phyloP scores from a whole-genome alignment of 495 filamentous ascomycete genomes.

The Neurospora sp. region DNA sequence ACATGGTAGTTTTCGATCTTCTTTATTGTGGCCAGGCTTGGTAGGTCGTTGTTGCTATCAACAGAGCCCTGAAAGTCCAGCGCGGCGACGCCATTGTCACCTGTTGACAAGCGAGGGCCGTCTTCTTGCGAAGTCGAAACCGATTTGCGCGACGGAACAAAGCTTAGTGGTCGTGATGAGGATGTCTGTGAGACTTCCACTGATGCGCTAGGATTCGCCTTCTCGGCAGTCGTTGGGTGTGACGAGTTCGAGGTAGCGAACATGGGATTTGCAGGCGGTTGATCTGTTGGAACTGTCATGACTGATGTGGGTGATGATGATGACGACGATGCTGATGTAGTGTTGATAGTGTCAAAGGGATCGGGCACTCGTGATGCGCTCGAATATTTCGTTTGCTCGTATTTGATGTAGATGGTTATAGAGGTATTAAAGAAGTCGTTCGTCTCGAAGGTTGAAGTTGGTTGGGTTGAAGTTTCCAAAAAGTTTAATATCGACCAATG shows the following conservation, averaged over 20 bases:
- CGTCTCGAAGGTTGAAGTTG: neutral
- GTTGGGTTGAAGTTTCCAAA: neutral
- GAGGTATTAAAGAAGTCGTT: neutral
- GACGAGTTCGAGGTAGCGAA: neutral
- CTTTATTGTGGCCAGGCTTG: conserved; percentile 34
- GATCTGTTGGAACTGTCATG: conserved; percentile 1
- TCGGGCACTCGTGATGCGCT: neutral
- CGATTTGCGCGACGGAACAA: neutral
- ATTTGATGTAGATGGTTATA: neutral
- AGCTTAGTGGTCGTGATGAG: neutral
- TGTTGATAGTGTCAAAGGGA: neutral
- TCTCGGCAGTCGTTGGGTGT: neutral
- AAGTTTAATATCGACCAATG: neutral
- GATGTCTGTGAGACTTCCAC: neutral
- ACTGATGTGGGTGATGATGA: neutral
- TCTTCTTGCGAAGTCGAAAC: neutral
- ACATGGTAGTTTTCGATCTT: conserved; percentile 50
- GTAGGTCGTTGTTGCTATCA: conserved; percentile 42
- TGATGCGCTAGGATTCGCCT: neutral
- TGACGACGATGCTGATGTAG: neutral
- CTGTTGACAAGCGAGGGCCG: neutral
- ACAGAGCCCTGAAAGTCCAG: conserved; percentile 38
- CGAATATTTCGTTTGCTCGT: neutral
- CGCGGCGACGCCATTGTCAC: conserved; percentile 14
- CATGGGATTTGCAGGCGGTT: neutral